Evolutionary conservation across 2,329 filamentous ascomycete genomes (phyloP).

Genomic region (Simplicillium aogashimaense): DNA sequence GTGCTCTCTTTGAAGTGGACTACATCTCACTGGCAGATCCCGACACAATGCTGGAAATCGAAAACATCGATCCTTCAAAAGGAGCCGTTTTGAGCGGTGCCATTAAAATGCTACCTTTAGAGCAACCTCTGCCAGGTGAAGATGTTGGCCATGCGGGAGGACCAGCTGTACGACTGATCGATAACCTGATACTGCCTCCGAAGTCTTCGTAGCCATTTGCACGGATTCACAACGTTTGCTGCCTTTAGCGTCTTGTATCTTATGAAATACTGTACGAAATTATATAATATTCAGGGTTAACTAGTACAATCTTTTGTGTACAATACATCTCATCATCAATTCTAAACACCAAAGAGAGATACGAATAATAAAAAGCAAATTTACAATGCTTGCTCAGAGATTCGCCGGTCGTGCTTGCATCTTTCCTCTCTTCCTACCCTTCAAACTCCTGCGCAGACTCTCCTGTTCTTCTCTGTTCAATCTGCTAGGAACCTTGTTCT

Average conservation of each 20-base stretch:
- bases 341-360: neutral
- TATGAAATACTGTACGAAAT: neutral
- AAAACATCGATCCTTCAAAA: slow-evolving; percentile 54
- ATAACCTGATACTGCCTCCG: slow-evolving; percentile 66
- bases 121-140: slow-evolving; percentile 59
- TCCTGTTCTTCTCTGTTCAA: slow-evolving; percentile 41
- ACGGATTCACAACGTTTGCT: no score
- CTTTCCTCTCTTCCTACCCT: slow-evolving; percentile 35
- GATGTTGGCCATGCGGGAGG: slow-evolving; percentile 64
- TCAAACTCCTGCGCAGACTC: slow-evolving; percentile 30
- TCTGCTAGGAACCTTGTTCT: slow-evolving; percentile 26
- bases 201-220: no score
- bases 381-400: slow-evolving; percentile 24
- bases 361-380: slow-evolving; percentile 1
- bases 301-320: neutral
- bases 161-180: slow-evolving; percentile 77
- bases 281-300: slow-evolving; percentile 2
- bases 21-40: slow-evolving; percentile 89
- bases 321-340: no score
- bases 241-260: neutral
- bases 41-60: slow-evolving; percentile 69
- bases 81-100: slow-evolving; percentile 86
- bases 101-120: slow-evolving; percentile 77
- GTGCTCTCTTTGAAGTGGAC: slow-evolving; percentile 73
- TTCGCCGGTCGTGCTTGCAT: slow-evolving; percentile 37